These are phyloP conservation scores for Aureobasidium leucospermi DNA, from an alignment of 2,329 filamentous ascomycete genomes.

Conservation along the genomic window DNA sequence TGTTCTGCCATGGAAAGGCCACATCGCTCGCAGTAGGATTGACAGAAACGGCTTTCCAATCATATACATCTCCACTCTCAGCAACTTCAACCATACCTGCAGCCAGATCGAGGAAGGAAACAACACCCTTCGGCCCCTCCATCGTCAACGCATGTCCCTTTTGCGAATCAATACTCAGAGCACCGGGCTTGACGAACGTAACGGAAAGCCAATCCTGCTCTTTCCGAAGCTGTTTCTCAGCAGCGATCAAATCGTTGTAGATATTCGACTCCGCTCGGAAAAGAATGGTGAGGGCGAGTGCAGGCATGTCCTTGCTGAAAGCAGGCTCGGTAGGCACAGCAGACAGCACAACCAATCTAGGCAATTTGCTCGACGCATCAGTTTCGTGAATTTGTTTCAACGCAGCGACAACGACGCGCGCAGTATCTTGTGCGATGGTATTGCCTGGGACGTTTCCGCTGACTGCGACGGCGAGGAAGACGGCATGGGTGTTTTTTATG, in stretches of 20 bases:
- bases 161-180: conserved; percentile 30
- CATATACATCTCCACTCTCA: conserved; percentile 24
- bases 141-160: conserved; percentile 37
- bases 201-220: conserved; percentile 32
- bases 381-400: conserved; percentile 23
- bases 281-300: conserved; percentile 25
- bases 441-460: conserved; percentile 41
- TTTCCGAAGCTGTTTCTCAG: conserved; percentile 33
- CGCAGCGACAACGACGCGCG: conserved; percentile 29
- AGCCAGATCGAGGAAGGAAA: conserved; percentile 40
- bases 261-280: conserved; percentile 28
- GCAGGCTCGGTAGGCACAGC: conserved; percentile 36
- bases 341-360: conserved; percentile 36
- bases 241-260: conserved; percentile 32
- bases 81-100: conserved; percentile 45
- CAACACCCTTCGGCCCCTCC: conserved; percentile 31
- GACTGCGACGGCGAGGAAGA: conserved; percentile 36
- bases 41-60: conserved; percentile 16
- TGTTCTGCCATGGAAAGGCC: conserved; percentile 15
- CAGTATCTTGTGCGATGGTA: conserved; percentile 31
- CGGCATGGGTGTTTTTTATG: conserved; percentile 28
- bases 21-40: conserved; percentile 13
- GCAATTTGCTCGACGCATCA: conserved; percentile 18
- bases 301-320: conserved; percentile 27
- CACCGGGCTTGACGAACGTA: conserved; percentile 39